Evolutionary conservation across 1,139 yeast genomes (phyloP).

Genomic region (Taphrina flavorubra): DNA sequence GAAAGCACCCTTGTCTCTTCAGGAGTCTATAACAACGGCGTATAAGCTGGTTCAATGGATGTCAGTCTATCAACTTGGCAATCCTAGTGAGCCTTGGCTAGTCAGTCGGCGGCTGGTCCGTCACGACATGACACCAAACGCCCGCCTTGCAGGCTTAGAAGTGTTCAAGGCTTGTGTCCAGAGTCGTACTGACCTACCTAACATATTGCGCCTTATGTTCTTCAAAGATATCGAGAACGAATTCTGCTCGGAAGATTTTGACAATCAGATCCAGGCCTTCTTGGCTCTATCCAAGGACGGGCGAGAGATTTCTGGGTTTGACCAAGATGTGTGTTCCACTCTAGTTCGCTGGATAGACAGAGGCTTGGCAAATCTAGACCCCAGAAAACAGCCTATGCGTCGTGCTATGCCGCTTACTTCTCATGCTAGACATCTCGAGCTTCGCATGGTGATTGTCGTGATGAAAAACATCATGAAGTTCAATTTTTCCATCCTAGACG

Average conservation of each 20-base stretch:
- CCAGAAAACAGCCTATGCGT: constrained; percentile 17
- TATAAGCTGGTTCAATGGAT: constrained; percentile 36
- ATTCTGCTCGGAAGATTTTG: constrained; percentile 62
- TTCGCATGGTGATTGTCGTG: constrained; percentile 54
- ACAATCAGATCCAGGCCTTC: constrained; percentile 62
- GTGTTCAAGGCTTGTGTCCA: constrained; percentile 64
- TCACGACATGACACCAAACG: constrained; percentile 54
- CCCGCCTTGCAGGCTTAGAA: constrained; percentile 61
- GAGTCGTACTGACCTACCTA: constrained; percentile 57
- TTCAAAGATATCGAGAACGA: constrained; percentile 65
- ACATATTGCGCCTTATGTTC: constrained; percentile 60
- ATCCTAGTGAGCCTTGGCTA: constrained; percentile 68
- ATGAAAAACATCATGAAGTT: constrained; percentile 58
- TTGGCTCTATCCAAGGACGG: constrained; percentile 65
- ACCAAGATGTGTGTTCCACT: constrained; percentile 47
- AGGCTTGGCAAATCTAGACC: constrained; percentile 20
- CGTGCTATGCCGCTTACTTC: constrained; percentile 46
- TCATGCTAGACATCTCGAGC: constrained; percentile 48
- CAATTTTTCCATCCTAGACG: constrained; percentile 59
- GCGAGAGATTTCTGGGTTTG: constrained; percentile 54
- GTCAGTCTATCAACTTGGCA: constrained; percentile 16
- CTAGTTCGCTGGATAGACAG: constrained; percentile 42
- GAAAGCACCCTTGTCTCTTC: constrained; percentile 31
- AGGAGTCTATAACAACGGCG: constrained; percentile 27
- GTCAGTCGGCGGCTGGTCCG: constrained; percentile 64